Evolutionary conservation across 495 filamentous ascomycete species (phyloP).

Genomic region (Podospora conica): DNA sequence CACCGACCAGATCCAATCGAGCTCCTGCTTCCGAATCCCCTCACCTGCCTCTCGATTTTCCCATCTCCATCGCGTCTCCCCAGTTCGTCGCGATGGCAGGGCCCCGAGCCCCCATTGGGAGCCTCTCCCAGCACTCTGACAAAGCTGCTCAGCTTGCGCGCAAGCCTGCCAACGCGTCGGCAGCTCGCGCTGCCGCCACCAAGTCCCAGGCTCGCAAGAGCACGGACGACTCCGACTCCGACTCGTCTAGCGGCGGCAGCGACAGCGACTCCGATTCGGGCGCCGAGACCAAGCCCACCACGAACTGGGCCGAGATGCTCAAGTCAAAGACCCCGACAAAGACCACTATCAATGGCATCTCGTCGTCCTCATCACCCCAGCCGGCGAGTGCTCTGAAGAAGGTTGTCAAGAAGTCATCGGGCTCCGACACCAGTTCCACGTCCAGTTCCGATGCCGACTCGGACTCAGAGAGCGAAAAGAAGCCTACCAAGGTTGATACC

Average conservation of each 20-base stretch:
- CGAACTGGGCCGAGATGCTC: constrained; percentile 13
- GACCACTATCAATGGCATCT: constrained; percentile 9
- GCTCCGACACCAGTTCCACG: neutral
- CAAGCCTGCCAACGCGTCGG: constrained; percentile 18
- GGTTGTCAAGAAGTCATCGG: constrained; percentile 1
- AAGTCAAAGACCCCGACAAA: constrained; percentile 11
- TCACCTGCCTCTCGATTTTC: neutral
- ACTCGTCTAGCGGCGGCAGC: constrained; percentile 20
- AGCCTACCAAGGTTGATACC: constrained; percentile 10
- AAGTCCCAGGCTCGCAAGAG: constrained; percentile 20
- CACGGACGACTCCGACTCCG: constrained; percentile 17
- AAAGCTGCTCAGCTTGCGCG: constrained; percentile 23
- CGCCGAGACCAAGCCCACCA: neutral
- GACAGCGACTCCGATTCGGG: constrained; percentile 23
- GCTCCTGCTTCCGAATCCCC: neutral
- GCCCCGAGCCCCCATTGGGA: constrained; percentile 29
- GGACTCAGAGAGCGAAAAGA: constrained; percentile 25
- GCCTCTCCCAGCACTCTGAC: constrained; percentile 26
- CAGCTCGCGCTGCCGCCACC: constrained; percentile 12
- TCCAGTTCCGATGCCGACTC: constrained; percentile 19
- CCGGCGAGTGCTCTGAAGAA: constrained; percentile 2
- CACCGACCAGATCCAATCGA: neutral
- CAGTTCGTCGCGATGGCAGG: constrained; percentile 25
- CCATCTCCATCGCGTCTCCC: neutral
- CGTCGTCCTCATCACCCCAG: neutral